A percentile compares a stretch with the other conserved stretches of the same genome.
Evolutionary conservation across 768 basidiomycete genomes (phyloP).

Genomic region (Kwoniella pini): DNA sequence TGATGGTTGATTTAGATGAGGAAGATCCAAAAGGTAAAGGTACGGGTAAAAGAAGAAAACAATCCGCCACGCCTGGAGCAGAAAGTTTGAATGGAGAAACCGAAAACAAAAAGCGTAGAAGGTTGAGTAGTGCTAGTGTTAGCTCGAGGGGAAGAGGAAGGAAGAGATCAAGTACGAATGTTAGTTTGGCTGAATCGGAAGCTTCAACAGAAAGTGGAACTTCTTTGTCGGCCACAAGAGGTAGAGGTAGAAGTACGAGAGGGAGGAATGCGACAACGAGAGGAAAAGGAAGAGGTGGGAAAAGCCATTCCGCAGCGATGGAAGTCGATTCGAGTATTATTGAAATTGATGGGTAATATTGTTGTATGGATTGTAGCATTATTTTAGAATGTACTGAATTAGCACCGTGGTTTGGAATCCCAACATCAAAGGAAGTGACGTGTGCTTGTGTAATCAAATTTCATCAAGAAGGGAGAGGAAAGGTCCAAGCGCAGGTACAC

Average conservation of each 20-base stretch:
- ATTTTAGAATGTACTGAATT: no score
- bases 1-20: constrained; percentile 51
- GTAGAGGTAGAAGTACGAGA: neutral
- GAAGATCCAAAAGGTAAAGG: constrained; percentile 46
- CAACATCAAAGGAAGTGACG: no score
- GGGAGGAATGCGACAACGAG: neutral
- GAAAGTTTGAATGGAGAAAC: constrained; percentile 2
- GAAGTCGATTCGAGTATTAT: no score
- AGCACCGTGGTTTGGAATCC: no score
- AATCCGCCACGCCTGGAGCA: neutral
- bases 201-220: neutral
- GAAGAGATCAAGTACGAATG: neutral
- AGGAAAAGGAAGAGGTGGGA: no score
- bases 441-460: no score
- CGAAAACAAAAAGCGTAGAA: constrained; percentile 14
- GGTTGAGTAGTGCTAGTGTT: constrained; percentile 8
- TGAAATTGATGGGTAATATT: no score
- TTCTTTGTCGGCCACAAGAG: neutral
- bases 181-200: neutral
- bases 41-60: constrained; percentile 31
- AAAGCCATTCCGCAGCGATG: no score
- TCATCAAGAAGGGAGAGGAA: no score
- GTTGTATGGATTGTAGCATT: no score
- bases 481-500: no score
- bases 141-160: constrained; percentile 4